phyloP scores from a whole-genome alignment of 225 moss, liverwort and hornwort genomes.

The Sphagnum tenellum region DNA sequence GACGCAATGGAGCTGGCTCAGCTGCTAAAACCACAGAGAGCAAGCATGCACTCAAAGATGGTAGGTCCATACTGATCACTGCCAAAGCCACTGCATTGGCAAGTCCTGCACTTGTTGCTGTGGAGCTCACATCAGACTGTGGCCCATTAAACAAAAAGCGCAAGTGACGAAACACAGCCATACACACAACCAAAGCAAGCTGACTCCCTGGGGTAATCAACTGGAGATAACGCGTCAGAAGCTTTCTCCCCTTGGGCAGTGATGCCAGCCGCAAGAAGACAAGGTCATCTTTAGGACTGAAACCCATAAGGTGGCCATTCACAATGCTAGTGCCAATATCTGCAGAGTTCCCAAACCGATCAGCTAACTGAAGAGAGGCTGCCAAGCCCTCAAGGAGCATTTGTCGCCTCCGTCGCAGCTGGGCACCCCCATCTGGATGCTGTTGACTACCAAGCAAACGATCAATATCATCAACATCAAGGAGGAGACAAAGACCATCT shows the following conservation, averaged over 20 bases:
- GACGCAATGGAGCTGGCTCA: conserved; percentile 84
- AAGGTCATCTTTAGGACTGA: conserved; percentile 56
- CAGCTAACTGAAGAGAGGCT: conserved; percentile 65
- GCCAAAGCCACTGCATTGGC: conserved; percentile 68
- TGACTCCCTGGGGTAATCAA: conserved; percentile 81
- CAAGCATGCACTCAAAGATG: conserved; percentile 71
- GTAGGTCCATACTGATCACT: conserved; percentile 73
- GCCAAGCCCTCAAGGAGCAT: conserved; percentile 76
- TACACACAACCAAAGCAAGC: conserved; percentile 59
- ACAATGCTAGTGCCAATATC: conserved; percentile 45
- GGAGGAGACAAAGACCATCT: conserved; percentile 83
- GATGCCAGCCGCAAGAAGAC: conserved; percentile 84
- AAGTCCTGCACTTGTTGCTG: conserved; percentile 48
- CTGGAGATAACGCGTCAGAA: conserved; percentile 68
- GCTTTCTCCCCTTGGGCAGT: conserved; percentile 80
- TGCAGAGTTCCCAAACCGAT: conserved; percentile 38
- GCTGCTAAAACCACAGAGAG: conserved; percentile 75
- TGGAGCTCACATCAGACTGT: conserved; percentile 60
- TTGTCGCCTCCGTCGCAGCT: conserved; percentile 67
- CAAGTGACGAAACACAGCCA: conserved; percentile 87
- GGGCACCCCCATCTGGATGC: conserved; percentile 74
- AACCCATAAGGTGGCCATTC: conserved; percentile 44
- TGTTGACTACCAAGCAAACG: conserved; percentile 59
- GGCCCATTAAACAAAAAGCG: conserved; percentile 81
- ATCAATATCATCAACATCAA: conserved; percentile 97